Evolutionary conservation across 2,329 filamentous ascomycete species (phyloP).

Genomic region (Fusarium nisikadoi): DNA sequence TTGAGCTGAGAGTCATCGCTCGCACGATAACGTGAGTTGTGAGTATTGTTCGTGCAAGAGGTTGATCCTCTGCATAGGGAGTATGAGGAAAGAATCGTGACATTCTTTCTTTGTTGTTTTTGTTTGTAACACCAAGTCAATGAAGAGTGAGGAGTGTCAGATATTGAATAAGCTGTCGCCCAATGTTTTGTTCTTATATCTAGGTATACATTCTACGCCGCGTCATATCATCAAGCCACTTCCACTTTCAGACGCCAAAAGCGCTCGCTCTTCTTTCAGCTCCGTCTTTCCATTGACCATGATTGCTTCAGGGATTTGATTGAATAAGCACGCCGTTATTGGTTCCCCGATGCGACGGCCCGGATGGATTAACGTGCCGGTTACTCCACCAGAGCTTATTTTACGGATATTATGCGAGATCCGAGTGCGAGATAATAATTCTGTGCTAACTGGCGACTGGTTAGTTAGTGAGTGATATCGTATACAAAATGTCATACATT

Average conservation of each 20-base stretch:
- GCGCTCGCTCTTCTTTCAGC: conserved; percentile 11
- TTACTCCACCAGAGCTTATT: conserved; percentile 17
- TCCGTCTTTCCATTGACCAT: conserved; percentile 1
- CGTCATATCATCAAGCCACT: conserved; percentile 37
- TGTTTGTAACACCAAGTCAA: not conserved
- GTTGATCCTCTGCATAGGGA: conserved; percentile 72
- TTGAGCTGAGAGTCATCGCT: conserved; percentile 62
- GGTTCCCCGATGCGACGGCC: conserved; percentile 16
- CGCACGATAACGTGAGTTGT: conserved; percentile 68
- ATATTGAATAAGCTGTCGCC: not conserved
- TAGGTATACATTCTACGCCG: not conserved
- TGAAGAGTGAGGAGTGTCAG: not conserved
- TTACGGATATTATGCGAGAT: not conserved
- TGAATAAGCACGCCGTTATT: conserved; percentile 40
- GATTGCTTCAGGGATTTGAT: conserved; percentile 10
- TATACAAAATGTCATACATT: not conserved
- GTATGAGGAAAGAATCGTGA: conserved; percentile 66
- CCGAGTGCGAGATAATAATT: conserved; percentile 22
- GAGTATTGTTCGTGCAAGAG: conserved; percentile 64
- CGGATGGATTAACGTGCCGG: conserved; percentile 33
- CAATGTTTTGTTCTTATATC: conserved; percentile 3
- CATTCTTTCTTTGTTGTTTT: conserved; percentile 48
- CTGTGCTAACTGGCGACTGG: not conserved
- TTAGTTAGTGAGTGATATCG: not conserved
- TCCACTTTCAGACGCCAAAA: conserved; percentile 3